Base-by-base conservation (phyloP, 2,329 filamentous ascomycete genomes). In the Geosmithia flava region DNA sequence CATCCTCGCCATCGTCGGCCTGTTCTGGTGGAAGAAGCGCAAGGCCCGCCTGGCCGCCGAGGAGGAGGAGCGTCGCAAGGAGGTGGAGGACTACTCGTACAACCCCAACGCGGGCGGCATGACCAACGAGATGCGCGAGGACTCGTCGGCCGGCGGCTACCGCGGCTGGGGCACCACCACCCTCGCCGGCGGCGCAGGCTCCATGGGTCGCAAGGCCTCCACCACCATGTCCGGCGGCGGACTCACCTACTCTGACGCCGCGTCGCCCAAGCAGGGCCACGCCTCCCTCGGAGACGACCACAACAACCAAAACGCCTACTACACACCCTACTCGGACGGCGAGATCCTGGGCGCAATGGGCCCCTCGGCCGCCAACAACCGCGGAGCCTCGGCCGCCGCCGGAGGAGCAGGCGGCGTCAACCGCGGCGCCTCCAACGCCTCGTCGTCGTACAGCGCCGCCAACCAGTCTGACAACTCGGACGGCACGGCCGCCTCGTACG, bases 51-150 rank as follows among this genome's bases (percentile, higher is more conserved):
- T 88, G 71, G 80, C 81, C 53, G 85, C 84, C 15, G 88, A 93
- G 60, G 93, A 96, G 62, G 81, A 90, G 58, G 81, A 90, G 58
- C 80, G 93, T 46, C 80, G 90, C 53, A 96, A 96, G 69, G 93
- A 98, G 66, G 89, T 96, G 11, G 91, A 97, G 63, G 93, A 97
- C 61, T 97, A 97, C 62, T 84, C 86, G 30, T 97, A 90, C 72
- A 97, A 97, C 64, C 93, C 93, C n/a, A 97, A 97, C 66, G 83
- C 89, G 51, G 71, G 66, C 13, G 61, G 64, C 40, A 61, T 13
- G 11, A 3, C 33, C 33, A 81, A 81, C 56, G 81, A 91, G 62
- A 89, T 90, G 83, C 76, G 80, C 50, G 87, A 95, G 59, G 85
- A 88, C 53, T 75, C 74, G 48, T 77, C 80, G 2, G 33, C 33